Conservation (phyloP, 768 basidiomycete species). For the Suillus variegatus region DNA sequence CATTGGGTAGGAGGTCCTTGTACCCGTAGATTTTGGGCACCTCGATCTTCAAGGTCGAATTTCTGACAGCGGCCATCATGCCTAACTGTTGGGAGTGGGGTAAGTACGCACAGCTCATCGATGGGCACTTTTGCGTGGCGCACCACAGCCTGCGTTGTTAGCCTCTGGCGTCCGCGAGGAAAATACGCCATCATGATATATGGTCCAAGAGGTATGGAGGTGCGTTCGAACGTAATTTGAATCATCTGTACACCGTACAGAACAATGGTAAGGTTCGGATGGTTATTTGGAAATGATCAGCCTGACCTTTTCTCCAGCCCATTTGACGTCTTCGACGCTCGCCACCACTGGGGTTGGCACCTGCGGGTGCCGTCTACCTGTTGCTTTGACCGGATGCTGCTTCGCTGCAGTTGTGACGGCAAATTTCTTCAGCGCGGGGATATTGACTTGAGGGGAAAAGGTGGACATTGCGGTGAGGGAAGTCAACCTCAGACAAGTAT, state of each 20-base stretch:
- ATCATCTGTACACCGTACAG: conserved; percentile 25
- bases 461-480: conserved; percentile 12
- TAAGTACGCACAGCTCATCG: neutral
- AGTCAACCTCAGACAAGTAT: neutral
- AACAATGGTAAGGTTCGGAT: conserved; percentile 1
- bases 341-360: conserved; percentile 22
- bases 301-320: conserved; percentile 32
- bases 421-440: conserved; percentile 27
- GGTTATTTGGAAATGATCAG: neutral
- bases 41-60: conserved; percentile 18
- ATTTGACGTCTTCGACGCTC: conserved; percentile 24
- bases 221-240: conserved; percentile 27
- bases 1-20: conserved; percentile 27
- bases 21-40: conserved; percentile 33
- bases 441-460: conserved; percentile 30
- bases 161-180: conserved; percentile 26
- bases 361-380: conserved; percentile 11
- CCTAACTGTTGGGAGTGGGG: conserved; percentile 23
- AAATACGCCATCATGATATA: conserved; percentile 32
- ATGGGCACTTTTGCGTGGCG: conserved; percentile 9
- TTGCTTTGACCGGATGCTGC: conserved; percentile 19
- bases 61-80: conserved; percentile 27
- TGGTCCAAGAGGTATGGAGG: conserved; percentile 29
- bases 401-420: conserved; percentile 25
- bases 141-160: conserved; percentile 33